A percentile compares a stretch with the other conserved stretches of the same genome.
Evolutionary conservation across 2,329 filamentous ascomycete genomes (phyloP).

Genomic region (Penicillium sp.): DNA sequence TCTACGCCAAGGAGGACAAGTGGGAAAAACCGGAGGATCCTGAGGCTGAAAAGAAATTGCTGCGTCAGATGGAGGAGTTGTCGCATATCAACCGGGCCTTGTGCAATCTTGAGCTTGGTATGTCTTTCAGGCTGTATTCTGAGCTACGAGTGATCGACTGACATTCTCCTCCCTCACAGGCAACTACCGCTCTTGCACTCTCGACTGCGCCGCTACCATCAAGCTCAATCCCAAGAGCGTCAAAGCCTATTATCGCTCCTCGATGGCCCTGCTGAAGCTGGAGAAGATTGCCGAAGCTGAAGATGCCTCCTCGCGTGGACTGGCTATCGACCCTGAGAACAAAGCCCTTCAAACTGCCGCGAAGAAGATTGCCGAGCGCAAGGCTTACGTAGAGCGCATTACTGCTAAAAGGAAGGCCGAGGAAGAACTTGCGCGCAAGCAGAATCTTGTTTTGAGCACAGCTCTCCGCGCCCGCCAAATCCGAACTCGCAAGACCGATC

Average conservation of each 20-base stretch:
- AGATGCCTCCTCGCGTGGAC: slow-evolving; percentile 71
- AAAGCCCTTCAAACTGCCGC: slow-evolving; percentile 61
- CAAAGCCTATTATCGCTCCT: slow-evolving; percentile 88
- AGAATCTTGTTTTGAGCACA: slow-evolving; percentile 61
- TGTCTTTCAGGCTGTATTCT: too few species aligned
- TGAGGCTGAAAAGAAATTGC: slow-evolving; percentile 59
- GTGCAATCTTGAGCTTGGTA: slow-evolving; percentile 79
- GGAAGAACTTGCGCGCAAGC: slow-evolving; percentile 47
- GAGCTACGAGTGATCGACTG: too few species aligned
- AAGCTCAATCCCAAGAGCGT: slow-evolving; percentile 75
- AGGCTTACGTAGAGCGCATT: slow-evolving; percentile 55
- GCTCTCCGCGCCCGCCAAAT: slow-evolving; percentile 71
- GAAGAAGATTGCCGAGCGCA: slow-evolving; percentile 61
- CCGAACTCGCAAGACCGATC: slow-evolving; percentile 60
- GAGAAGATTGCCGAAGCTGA: slow-evolving; percentile 76
- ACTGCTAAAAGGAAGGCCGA: slow-evolving; percentile 55
- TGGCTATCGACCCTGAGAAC: slow-evolving; percentile 70
- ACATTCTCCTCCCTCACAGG: too few species aligned
- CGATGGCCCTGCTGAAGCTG: slow-evolving; percentile 72
- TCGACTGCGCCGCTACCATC: slow-evolving; percentile 78
- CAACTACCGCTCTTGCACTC: slow-evolving; percentile 83
- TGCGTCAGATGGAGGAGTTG: slow-evolving; percentile 67
- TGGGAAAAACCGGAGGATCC: slow-evolving; percentile 52
- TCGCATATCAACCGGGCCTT: slow-evolving; percentile 84
- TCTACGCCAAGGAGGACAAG: slow-evolving; percentile 61